A percentile compares a stretch with the other conserved stretches of the same genome.
phyloP scores from a whole-genome alignment of 2,329 filamentous ascomycete genomes.

The Fusarium incarnatum region DNA sequence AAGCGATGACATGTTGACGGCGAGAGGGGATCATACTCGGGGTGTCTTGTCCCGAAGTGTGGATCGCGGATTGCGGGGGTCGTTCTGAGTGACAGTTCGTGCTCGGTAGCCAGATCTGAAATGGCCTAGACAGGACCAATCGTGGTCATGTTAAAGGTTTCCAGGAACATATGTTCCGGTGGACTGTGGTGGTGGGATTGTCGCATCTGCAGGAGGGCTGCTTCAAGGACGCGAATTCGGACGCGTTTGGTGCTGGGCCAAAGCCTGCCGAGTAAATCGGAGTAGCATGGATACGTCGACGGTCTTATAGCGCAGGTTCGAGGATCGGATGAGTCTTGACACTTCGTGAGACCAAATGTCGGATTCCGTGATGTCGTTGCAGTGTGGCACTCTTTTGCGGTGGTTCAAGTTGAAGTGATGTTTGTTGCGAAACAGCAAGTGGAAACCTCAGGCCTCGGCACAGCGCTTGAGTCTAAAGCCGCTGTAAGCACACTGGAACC shows the following conservation, averaged over 20 bases:
- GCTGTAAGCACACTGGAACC: not conserved
- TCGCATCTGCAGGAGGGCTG: not conserved
- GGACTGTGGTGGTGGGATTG: not conserved
- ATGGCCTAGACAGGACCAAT: not conserved
- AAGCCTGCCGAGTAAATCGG: not conserved
- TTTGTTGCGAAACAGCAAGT: not conserved
- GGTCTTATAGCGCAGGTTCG: not conserved
- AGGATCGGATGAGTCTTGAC: not conserved
- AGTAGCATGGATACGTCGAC: not conserved
- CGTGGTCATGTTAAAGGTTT: not conserved
- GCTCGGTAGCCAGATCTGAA: not conserved
- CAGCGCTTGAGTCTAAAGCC: not conserved
- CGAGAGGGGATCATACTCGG: constrained; percentile 20
- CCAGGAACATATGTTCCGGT: not conserved
- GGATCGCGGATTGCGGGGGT: constrained; percentile 21
- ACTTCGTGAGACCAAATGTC: not conserved
- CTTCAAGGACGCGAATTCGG: not conserved
- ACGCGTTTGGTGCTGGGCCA: not conserved
- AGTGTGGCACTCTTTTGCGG: not conserved
- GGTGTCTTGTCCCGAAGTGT: constrained; percentile 31
- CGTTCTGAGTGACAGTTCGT: not conserved
- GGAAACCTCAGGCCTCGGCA: not conserved
- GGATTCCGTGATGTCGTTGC: not conserved
- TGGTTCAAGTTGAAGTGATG: not conserved
- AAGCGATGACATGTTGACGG: not conserved